Evolutionary conservation across 176 grass and related monocot genomes (phyloP), one percentile per base, ranked within the genome.

Genomic region (bread wheat (Triticum aestivum)): DNA sequence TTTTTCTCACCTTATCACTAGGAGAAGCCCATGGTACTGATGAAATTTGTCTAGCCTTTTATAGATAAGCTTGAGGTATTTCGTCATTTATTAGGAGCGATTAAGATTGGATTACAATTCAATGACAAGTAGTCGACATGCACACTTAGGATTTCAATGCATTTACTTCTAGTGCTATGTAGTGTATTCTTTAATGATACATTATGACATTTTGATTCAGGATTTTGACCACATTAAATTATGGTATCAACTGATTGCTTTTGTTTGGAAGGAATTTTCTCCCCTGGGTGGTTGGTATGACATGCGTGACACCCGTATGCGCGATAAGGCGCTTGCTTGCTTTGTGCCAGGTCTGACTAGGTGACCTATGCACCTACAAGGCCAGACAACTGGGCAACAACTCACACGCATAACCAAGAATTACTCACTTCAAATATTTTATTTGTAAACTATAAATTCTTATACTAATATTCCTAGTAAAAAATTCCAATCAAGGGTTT

Each of bases 1-100:
- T 65, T 75, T 52, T 24, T 15, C 89, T 87, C 61, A 84, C 85
- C 85, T n/a, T 80, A 86, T 80, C 68, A 84, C 75, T 47, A 66
- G 35, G 44, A 79, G 80, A 87, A 87, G 34, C 65, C 65, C 74
- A 74, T 73, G 81, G 80, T 79, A 49, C 45, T 7, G 3, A 30
- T 67, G 44, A 79, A 64, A 90, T 52, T 15, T 65, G 69, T 42
- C 20, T 45, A 18, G 35, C 35, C 6, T 42, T 81, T 35, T 69
- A 34, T 61, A 21, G 78, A 69, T 34, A 8, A 44, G 29, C 61
- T 61, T 7, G 20, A 49, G 13, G 47, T 35, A 51, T 26, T 47
- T 2, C 2, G 11, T 65, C 11, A n/a, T 62, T 70, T 65, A 83
- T 79, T 73, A 79, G 39, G 34, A 81, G 18, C 21, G 17, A 12